Evolutionary conservation across 768 basidiomycete species (phyloP), one percentile per base, ranked within the genome.

Genomic region (Daedaleopsis nitida): DNA sequence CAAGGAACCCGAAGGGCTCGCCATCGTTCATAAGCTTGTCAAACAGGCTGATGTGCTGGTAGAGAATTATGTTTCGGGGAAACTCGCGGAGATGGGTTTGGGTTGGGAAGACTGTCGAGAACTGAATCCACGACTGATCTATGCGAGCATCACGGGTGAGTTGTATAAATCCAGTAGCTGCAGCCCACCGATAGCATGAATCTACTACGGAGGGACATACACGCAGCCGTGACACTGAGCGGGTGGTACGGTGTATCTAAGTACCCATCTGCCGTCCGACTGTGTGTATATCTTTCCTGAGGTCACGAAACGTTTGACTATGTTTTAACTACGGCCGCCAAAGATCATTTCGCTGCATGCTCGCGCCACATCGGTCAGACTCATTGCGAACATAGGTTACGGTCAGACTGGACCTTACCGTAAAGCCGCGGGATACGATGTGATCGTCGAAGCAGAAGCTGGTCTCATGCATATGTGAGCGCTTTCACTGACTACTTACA

Each of bases 391-490:
- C 19, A 19, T 60, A 87, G 90, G 89, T 16, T 91, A 91, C 65
- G 89, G 89, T 1, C 96, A 97, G 68, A 94, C 92, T 0, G 96
- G 96, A 1, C 96, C 96, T 10, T 97, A 88, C 68, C 80, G 88
- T 54, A 78, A 84, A 55, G 84, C 87, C 19, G 88, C 95, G 17
- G 95, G 95, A 14, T 96, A 96, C 73, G 94, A 94, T 72, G 94
- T 94, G 24, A 65, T 76, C 44, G 73, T 74, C 65, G 80, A 94
- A 71, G 94, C 86, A 3, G 94, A 96, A 73, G 94, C 95, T 37
- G 96, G 96, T 11, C 76, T 96, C 53, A 95, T 95, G 94, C 92
- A 95, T 73, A 95, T 95, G 89, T 92, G 45, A 63, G 86, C 27
- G 52, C 27, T 60, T 50, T 24, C 35, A 17, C 23, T 39, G 8